Percentiles rank a stretch among this genome's conserved stretches.
These are phyloP conservation scores for Hyphopichia wangnamkhiaoensis DNA, from an alignment of 1,139 yeast genomes.

Conservation along the genomic window DNA sequence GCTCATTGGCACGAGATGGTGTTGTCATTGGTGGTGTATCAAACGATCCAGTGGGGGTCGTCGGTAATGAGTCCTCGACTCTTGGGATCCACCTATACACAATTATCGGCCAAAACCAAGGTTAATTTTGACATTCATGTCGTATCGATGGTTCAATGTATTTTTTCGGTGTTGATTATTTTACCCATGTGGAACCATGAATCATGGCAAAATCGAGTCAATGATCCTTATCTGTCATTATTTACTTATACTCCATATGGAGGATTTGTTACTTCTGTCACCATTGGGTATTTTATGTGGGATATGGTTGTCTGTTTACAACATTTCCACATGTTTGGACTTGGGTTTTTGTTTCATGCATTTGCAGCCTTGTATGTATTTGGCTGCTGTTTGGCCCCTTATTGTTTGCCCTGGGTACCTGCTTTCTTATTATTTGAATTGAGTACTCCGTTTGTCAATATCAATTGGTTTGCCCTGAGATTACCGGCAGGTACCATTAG, in stretches of 20 bases:
- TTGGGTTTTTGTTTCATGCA: conserved; percentile 86
- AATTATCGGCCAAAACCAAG: conserved; percentile 46
- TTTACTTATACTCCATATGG: conserved; percentile 73
- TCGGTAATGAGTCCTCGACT: conserved; percentile 29
- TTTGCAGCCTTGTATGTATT: conserved; percentile 79
- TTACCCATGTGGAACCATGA: conserved; percentile 62
- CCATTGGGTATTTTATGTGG: conserved; percentile 92
- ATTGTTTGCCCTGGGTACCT: conserved; percentile 75
- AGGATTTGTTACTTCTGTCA: conserved; percentile 68
- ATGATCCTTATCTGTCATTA: conserved; percentile 48
- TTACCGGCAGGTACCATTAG: conserved; percentile 62
- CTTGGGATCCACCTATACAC: conserved; percentile 51
- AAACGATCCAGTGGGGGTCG: conserved; percentile 40
- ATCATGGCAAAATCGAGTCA: conserved; percentile 39
- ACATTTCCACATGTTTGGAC: conserved; percentile 68
- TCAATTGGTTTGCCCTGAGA: conserved; percentile 86
- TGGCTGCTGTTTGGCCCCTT: conserved; percentile 50
- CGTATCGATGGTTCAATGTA: conserved; percentile 83
- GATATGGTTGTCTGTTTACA: conserved; percentile 67
- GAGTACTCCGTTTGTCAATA: conserved; percentile 89
- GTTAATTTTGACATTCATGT: conserved; percentile 85
- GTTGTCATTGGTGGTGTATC: conserved; percentile 40
- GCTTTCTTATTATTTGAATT: conserved; percentile 83
- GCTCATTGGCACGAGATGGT: conserved; percentile 61
- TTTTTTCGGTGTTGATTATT: conserved; percentile 54